Conservation (phyloP, 179 eudicot species). For the Pouteria campechiana region DNA sequence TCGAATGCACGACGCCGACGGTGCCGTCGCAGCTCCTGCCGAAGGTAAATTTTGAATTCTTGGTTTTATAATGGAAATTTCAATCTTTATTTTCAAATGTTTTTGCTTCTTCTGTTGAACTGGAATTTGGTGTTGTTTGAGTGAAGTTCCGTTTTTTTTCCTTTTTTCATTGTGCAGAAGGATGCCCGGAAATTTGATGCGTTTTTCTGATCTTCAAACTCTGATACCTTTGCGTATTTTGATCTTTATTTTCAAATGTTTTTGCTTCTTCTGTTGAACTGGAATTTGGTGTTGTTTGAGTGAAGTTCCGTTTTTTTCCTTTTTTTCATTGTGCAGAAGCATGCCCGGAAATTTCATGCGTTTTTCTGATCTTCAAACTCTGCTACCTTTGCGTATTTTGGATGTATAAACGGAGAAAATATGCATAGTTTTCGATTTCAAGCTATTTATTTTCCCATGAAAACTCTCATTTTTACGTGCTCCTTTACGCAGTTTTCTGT, state of each 20-base stretch:
- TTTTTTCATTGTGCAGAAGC: not conserved
- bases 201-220: not conserved
- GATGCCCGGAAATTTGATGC: not conserved
- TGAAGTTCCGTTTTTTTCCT: not conserved
- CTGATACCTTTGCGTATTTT: not conserved
- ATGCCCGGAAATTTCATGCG: not conserved
- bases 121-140: not conserved
- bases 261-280: not conserved
- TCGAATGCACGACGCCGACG: slow-evolving; percentile 5
- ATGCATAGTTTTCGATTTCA: too few species aligned
- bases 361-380: not conserved
- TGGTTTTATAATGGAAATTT: not conserved
- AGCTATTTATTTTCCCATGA: too few species aligned
- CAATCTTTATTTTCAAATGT: not conserved
- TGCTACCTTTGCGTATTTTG: too few species aligned
- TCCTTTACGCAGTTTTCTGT: too few species aligned
- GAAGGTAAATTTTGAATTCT: slow-evolving; percentile 1
- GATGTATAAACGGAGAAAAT: too few species aligned
- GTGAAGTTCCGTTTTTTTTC: not conserved
- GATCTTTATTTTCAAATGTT: not conserved
- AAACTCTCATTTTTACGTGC: too few species aligned
- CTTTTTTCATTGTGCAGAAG: not conserved
- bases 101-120: not conserved
- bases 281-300: not conserved
- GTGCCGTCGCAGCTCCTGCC: slow-evolving; percentile 4